These are phyloP conservation scores for Chloromonas sp. DNA, from an alignment of 163 green algal species.

Conservation along the genomic window DNA sequence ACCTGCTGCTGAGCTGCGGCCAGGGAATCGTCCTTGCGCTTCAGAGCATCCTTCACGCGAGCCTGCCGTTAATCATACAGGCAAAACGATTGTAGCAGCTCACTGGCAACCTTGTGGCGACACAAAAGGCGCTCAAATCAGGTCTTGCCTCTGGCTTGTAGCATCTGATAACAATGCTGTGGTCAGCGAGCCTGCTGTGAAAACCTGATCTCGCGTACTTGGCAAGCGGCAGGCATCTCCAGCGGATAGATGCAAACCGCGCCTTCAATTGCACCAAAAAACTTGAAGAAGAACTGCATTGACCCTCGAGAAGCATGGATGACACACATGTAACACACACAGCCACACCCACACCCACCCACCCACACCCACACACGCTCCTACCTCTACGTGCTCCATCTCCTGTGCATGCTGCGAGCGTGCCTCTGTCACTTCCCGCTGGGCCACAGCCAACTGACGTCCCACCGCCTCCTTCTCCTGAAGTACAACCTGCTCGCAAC, in stretches of 20 bases:
- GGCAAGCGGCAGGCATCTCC: too few relatives aligned
- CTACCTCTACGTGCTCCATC: constrained; percentile 35
- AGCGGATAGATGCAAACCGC: too few relatives aligned
- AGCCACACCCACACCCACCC: too few relatives aligned
- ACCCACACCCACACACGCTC: not conserved
- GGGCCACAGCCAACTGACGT: constrained; percentile 4
- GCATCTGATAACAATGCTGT: not conserved
- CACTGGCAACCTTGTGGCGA: not conserved
- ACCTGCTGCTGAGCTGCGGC: constrained; percentile 19
- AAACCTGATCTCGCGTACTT: too few relatives aligned
- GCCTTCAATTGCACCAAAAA: too few relatives aligned
- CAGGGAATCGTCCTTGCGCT: constrained; percentile 27
- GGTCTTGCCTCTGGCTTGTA: not conserved
- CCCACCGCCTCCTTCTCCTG: constrained; percentile 19
- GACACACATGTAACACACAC: not conserved
- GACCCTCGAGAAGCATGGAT: too few relatives aligned
- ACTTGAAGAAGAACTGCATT: too few relatives aligned
- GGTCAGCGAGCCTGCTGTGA: too few relatives aligned
- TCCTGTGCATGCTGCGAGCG: constrained; percentile 16
- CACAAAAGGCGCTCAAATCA: not conserved
- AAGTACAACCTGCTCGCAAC: not conserved
- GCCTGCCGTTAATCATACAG: constrained; percentile 17
- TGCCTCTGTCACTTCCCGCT: constrained; percentile 14
- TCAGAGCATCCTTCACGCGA: constrained; percentile 19
- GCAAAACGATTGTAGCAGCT: not conserved